A percentile compares a stretch with the other conserved stretches of the same genome.
phyloP scores from a whole-genome alignment of 257 asterid genomes.

The Forsythia suspensa region DNA sequence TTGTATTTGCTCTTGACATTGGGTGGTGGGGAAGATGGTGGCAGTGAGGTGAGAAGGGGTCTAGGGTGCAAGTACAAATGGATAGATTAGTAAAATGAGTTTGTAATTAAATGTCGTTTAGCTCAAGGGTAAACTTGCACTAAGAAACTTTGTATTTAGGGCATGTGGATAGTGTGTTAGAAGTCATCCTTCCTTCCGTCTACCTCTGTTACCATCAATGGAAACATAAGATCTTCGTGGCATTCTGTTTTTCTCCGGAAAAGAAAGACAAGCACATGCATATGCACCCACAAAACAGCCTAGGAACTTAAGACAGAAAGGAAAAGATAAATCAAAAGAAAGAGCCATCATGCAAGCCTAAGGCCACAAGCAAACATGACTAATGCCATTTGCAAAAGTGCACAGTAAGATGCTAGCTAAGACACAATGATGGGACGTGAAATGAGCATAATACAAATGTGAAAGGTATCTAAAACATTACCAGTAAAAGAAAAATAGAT shows the following conservation, averaged over 20 bases:
- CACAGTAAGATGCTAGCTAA: not conserved
- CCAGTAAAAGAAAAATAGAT: not conserved
- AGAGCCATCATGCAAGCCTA: conserved; percentile 4
- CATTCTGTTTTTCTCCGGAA: not conserved
- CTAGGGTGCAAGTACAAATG: too few relatives aligned
- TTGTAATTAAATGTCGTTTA: too few relatives aligned
- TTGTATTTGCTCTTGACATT: too few relatives aligned
- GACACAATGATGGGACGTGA: not conserved
- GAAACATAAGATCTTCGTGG: not conserved
- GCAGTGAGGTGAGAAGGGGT: too few relatives aligned
- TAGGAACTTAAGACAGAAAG: not conserved
- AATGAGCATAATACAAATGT: not conserved
- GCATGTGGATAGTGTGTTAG: not conserved
- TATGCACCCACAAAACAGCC: not conserved
- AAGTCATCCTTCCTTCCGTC: not conserved
- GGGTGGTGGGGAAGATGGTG: too few relatives aligned
- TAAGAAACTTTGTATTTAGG: not conserved
- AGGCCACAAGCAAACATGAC: not conserved
- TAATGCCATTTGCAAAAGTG: not conserved
- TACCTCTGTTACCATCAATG: not conserved
- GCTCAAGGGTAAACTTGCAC: not conserved
- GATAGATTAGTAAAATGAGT: too few relatives aligned
- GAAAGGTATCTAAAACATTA: not conserved
- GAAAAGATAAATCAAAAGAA: not conserved
- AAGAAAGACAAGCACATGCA: not conserved